phyloP scores from a whole-genome alignment of 306 rosid species.

The Cercis canadensis region DNA sequence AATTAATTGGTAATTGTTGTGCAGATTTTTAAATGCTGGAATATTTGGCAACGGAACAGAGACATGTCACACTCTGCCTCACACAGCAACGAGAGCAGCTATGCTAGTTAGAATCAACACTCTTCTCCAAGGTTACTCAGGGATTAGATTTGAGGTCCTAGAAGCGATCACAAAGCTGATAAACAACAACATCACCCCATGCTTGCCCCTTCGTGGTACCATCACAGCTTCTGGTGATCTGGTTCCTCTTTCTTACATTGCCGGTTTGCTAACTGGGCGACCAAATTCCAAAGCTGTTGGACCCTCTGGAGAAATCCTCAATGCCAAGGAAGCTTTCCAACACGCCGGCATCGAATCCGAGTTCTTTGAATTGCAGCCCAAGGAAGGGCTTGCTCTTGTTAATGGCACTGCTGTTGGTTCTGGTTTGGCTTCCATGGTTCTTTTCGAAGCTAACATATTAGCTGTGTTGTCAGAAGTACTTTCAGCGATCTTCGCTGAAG shows the following conservation, averaged over 20 bases:
- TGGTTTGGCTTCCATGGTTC: constrained; percentile 83
- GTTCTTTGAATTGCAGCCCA: constrained; percentile 87
- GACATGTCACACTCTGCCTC: constrained; percentile 71
- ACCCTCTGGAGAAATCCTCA: constrained; percentile 61
- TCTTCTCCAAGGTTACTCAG: constrained; percentile 93
- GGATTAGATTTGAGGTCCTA: constrained; percentile 82
- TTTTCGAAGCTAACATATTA: constrained; percentile 75
- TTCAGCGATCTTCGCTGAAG: constrained; percentile 82
- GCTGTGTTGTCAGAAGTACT: constrained; percentile 72
- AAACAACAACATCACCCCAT: constrained; percentile 75
- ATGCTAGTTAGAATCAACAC: constrained; percentile 89
- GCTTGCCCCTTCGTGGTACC: constrained; percentile 86
- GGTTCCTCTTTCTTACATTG: constrained; percentile 89
- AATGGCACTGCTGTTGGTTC: constrained; percentile 97
- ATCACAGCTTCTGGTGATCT: constrained; percentile 89
- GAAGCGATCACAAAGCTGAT: constrained; percentile 81
- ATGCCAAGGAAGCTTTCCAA: constrained; percentile 67
- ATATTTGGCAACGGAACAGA: constrained; percentile 80
- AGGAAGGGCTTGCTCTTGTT: constrained; percentile 92
- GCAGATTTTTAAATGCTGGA: constrained; percentile 90
- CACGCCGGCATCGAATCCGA: constrained; percentile 58
- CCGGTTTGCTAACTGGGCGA: constrained; percentile 78
- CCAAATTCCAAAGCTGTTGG: constrained; percentile 80
- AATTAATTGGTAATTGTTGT: not conserved
- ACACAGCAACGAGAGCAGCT: constrained; percentile 81